phyloP scores from a whole-genome alignment of 345 rosid genomes.

The Limnanthes douglasii region DNA sequence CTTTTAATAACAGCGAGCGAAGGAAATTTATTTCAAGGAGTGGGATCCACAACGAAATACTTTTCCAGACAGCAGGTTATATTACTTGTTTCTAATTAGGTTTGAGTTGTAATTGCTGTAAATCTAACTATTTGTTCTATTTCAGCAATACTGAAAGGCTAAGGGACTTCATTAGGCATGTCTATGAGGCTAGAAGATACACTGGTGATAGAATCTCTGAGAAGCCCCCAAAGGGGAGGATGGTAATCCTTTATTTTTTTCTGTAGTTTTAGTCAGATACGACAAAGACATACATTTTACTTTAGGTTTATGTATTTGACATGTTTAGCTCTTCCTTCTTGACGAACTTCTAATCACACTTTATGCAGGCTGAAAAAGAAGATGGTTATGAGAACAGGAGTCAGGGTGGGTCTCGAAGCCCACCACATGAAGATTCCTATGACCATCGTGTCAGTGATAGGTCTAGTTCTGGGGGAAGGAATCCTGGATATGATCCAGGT shows the following conservation, averaged over 20 bases:
- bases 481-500: conserved; percentile 63
- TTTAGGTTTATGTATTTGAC: too few species aligned
- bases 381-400: conserved; percentile 36
- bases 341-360: too few species aligned
- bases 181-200: conserved; percentile 73
- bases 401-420: conserved; percentile 77
- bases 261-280: too few species aligned
- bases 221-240: conserved; percentile 60
- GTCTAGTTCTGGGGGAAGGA: conserved; percentile 83
- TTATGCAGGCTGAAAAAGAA: conserved; percentile 60
- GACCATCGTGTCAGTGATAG: conserved; percentile 54
- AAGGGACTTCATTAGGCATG: conserved; percentile 82
- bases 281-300: too few species aligned
- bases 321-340: too few species aligned
- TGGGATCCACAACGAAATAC: conserved; percentile 72
- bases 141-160: conserved; percentile 69
- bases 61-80: conserved; percentile 67
- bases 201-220: conserved; percentile 59
- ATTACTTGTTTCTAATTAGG: conserved; percentile 3
- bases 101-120: neutral
- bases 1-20: conserved; percentile 44
- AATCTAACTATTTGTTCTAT: neutral
- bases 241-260: too few species aligned
- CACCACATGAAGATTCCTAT: conserved; percentile 55
- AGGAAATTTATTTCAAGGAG: conserved; percentile 76